Evolutionary conservation across 2,329 filamentous ascomycete genomes (phyloP).

Genomic region (Escovopsis sp.): DNA sequence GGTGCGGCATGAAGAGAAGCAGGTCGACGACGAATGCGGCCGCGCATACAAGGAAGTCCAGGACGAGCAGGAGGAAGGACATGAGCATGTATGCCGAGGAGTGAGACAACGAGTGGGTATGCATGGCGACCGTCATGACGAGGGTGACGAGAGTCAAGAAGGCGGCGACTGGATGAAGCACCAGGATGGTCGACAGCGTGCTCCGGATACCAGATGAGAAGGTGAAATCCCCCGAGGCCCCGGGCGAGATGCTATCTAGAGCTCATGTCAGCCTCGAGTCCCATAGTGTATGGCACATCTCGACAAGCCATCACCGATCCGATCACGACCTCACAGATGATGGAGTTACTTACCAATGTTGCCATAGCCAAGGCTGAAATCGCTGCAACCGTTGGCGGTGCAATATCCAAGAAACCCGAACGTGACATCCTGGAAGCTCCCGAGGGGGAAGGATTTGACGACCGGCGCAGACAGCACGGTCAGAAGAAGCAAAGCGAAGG

Average conservation of each 20-base stretch:
- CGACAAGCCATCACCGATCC: background rate
- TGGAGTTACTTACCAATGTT: constrained; percentile 41
- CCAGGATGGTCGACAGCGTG: constrained; percentile 71
- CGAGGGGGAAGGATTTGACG: constrained; percentile 71
- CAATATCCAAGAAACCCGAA: constrained; percentile 95
- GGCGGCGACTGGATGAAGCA: constrained; percentile 84
- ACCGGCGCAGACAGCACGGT: constrained; percentile 86
- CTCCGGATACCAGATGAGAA: constrained; percentile 36
- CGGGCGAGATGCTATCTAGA: constrained; percentile 12
- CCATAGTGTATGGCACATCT: too few species aligned
- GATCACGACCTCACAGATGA: background rate
- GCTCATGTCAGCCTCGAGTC: background rate
- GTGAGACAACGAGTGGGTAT: constrained; percentile 77
- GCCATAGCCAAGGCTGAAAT: constrained; percentile 67
- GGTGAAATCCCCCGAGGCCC: constrained; percentile 34
- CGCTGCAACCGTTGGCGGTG: constrained; percentile 47
- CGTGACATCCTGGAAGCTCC: constrained; percentile 56
- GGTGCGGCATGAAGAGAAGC: constrained; percentile 81
- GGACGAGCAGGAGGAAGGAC: constrained; percentile 71
- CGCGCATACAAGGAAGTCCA: constrained; percentile 69
- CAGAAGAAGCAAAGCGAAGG: constrained; percentile 73
- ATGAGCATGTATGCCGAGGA: constrained; percentile 76
- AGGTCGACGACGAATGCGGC: constrained; percentile 89
- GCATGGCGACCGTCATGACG: constrained; percentile 61
- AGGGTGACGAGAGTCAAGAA: constrained; percentile 76